Conservation (phyloP, 192 early-diverging fungal species). For the Rhizoclosmatium globosum region DNA sequence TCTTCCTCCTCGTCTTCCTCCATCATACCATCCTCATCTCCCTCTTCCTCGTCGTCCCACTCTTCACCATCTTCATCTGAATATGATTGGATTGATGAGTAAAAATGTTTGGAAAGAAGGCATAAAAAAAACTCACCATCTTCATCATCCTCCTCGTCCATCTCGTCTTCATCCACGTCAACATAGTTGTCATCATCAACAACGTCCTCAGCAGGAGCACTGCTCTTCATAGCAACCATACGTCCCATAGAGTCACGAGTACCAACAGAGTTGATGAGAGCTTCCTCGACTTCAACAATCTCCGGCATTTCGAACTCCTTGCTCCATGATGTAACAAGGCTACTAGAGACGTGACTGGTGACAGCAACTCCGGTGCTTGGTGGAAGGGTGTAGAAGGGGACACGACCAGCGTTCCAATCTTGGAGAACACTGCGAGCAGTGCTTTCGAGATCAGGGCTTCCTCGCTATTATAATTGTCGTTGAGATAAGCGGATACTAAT, state of each 20-base stretch:
- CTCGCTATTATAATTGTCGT: slow-evolving; percentile 71
- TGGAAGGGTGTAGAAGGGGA: slow-evolving; percentile 94
- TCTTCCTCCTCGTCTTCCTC: slow-evolving; percentile 55
- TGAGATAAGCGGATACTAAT: not conserved
- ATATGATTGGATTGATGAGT: not conserved
- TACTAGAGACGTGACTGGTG: slow-evolving; percentile 60
- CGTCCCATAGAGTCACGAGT: slow-evolving; percentile 50
- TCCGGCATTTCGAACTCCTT: slow-evolving; percentile 84
- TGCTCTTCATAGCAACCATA: slow-evolving; percentile 62
- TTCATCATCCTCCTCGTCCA: slow-evolving; percentile 39
- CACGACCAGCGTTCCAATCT: slow-evolving; percentile 97
- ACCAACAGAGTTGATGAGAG: slow-evolving; percentile 55
- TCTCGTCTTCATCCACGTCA: slow-evolving; percentile 37
- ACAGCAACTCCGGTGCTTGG: slow-evolving; percentile 68
- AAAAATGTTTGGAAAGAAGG: too few relatives aligned
- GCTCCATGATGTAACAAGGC: slow-evolving; percentile 82
- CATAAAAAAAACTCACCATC: slow-evolving; percentile 35
- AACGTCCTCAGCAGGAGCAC: slow-evolving; percentile 46
- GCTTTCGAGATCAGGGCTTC: slow-evolving; percentile 86
- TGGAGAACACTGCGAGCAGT: slow-evolving; percentile 88
- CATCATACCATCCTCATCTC: slow-evolving; percentile 48
- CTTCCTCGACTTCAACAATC: slow-evolving; percentile 58
- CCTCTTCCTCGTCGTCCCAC: slow-evolving; percentile 40
- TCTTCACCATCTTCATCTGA: slow-evolving; percentile 36
- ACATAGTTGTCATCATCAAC: slow-evolving; percentile 37